These are phyloP conservation scores for Penicillium crystallinum DNA, from an alignment of 495 filamentous ascomycete genomes.

Conservation along the genomic window DNA sequence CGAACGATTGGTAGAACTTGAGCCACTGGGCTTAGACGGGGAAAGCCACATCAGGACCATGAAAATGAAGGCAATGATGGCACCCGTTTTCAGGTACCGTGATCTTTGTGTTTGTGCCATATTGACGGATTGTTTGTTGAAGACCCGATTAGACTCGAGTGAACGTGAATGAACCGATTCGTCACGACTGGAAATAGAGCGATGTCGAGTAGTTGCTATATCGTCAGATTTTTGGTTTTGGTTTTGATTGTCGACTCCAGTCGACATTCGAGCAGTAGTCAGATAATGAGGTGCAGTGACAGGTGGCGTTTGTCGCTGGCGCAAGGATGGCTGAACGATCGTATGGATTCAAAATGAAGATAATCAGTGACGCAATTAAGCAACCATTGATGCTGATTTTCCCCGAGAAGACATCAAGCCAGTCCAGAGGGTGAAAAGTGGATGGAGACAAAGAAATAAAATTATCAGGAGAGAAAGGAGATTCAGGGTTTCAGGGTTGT, in stretches of 20 bases:
- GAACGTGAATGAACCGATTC: conserved; percentile 10
- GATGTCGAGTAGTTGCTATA: conserved; percentile 25
- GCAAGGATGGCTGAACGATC: conserved; percentile 22
- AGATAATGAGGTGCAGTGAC: conserved; percentile 13
- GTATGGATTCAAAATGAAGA: conserved; percentile 12
- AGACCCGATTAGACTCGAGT: conserved; percentile 9
- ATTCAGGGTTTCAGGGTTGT: conserved; percentile 22
- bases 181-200: conserved; percentile 31
- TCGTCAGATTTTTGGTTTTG: conserved; percentile 14
- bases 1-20: conserved; percentile 39
- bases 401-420: conserved; percentile 19
- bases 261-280: conserved; percentile 45
- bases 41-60: conserved; percentile 72
- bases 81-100: conserved; percentile 77
- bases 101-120: conserved; percentile 70
- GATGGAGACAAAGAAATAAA: conserved; percentile 8
- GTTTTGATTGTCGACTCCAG: conserved; percentile 37
- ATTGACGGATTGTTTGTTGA: conserved; percentile 29
- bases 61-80: conserved; percentile 67
- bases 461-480: conserved; percentile 23
- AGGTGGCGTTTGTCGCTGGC: conserved; percentile 13
- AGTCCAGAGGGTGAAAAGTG: conserved; percentile 19
- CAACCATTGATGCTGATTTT: conserved; percentile 27
- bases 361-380: conserved; percentile 9
- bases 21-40: conserved; percentile 43